phyloP scores from a whole-genome alignment of 176 grass and related monocot species.

The Zea luxurians region DNA sequence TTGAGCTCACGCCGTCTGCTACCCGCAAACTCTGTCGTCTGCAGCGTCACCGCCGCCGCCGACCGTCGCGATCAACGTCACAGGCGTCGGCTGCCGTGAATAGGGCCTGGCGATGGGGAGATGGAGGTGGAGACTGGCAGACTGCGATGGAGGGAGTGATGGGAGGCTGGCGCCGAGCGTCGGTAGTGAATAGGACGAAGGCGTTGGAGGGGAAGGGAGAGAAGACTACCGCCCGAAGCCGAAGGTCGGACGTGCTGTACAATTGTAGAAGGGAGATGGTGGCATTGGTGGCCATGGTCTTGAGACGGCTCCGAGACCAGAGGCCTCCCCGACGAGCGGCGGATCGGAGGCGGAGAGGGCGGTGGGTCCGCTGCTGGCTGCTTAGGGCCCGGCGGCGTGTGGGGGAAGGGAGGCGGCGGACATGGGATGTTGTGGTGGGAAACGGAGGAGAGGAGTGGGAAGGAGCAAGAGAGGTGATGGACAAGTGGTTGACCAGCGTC shows the following conservation, averaged over 20 bases:
- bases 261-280: background rate
- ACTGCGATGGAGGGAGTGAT: background rate
- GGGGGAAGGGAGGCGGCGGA: no score
- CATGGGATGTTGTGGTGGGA: slow-evolving; percentile 16
- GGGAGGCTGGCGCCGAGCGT: slow-evolving; percentile 10
- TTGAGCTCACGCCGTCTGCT: no score
- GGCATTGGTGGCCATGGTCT: slow-evolving; percentile 11
- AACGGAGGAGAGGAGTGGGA: background rate
- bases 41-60: no score
- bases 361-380: no score
- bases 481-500: slow-evolving; percentile 34
- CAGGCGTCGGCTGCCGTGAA: no score
- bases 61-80: no score
- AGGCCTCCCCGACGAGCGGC: background rate
- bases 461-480: background rate
- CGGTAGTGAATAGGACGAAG: slow-evolving; percentile 33
- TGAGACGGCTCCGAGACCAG: slow-evolving; percentile 5
- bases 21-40: no score
- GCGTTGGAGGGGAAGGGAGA: background rate
- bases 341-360: no score
- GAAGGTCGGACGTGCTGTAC: background rate
- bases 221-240: background rate
- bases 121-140: background rate
- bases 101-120: background rate
- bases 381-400: no score